Conservation (phyloP, 768 basidiomycete species). For the Hericium coralloides region DNA sequence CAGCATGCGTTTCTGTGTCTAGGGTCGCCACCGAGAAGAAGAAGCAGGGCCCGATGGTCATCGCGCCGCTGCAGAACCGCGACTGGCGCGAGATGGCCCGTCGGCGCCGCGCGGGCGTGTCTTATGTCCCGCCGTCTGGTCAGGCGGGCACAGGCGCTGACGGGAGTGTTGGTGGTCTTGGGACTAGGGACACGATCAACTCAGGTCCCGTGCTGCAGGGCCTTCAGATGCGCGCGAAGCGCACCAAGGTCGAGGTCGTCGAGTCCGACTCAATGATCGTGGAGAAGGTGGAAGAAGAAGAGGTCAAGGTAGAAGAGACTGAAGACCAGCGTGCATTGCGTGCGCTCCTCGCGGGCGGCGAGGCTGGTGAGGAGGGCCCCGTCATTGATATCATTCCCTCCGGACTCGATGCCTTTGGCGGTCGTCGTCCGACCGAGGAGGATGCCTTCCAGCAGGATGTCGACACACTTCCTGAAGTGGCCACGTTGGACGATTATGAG, state of each 20-base stretch:
- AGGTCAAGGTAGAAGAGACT: conserved; percentile 31
- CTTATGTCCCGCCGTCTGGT: conserved; percentile 58
- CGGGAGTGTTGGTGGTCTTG: conserved; percentile 71
- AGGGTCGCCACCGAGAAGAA: conserved; percentile 36
- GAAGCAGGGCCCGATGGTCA: conserved; percentile 63
- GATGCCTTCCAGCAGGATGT: conserved; percentile 86
- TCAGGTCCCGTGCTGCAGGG: conserved; percentile 66
- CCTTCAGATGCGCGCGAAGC: conserved; percentile 39
- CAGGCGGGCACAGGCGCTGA: conserved; percentile 49
- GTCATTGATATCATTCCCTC: conserved; percentile 55
- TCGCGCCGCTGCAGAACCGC: conserved; percentile 76
- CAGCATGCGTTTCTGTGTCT: conserved; percentile 26
- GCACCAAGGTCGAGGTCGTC: conserved; percentile 17
- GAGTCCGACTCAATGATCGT: conserved; percentile 17
- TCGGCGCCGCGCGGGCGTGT: conserved; percentile 39
- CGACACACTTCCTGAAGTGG: conserved; percentile 62
- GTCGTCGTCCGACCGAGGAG: conserved; percentile 51
- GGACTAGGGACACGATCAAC: conserved; percentile 68
- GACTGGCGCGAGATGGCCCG: conserved; percentile 85
- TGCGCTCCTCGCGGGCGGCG: conserved; percentile 59
- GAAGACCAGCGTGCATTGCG: conserved; percentile 79
- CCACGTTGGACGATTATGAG: conserved; percentile 79
- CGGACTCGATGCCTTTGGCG: conserved; percentile 15
- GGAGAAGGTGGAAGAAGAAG: conserved; percentile 6
- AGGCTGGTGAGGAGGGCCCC: conserved; percentile 25